Base-by-base conservation (phyloP, 176 grass and related monocot genomes). In the Hyparrhenia diplandra region DNA sequence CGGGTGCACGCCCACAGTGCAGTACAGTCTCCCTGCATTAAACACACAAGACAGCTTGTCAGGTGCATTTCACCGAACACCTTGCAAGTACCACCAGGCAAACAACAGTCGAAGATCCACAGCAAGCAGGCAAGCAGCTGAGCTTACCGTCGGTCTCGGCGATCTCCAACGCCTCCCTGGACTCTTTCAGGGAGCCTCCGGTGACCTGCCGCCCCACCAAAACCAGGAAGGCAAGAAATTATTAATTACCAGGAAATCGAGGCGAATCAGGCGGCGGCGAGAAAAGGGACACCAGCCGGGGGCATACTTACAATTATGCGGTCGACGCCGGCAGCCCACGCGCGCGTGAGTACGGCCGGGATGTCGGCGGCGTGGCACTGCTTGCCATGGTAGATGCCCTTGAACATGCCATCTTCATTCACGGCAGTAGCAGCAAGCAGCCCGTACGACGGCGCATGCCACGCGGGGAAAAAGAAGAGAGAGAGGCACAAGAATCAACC, bases 331-430 rank as follows among this genome's bases (percentile, higher is more conserved):
- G 92, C 75, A 2, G 91, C 87, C 95, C 95, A 91, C 20, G 95
- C 95, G 13, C 92, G 92, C 24, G 92, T 58, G 17, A 98, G 90
- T 2, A 98, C 90, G 14, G 90, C 36, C 9, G 95, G 86, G 46
- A 98, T 91, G 82, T 95, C 95, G 0, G 92, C 86, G 10, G 83
- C 55, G 73, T 98, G 92, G 86, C 88, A 95, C 73, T 93, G 90
- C 82, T 90, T 91, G 63, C 90, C 92, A 73, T 98, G 88, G 87
- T 98, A 98, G 52, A 95, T 88, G 21, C 95, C 95, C 80, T 88
- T 98, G 91, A 98, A 98, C 95, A 98, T 98, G 34, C 79, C 87
- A 95, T 98, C 95, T 93, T 86, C 65, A 17, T 93, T 86, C 65
- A 17, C 63, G n/a, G 75, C 34, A 63, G 34, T 28, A 36, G 71